Evolutionary conservation across 805 yeast species (phyloP), one percentile per base, ranked within the genome.

Genomic region (Wickerhamiella galacta): DNA sequence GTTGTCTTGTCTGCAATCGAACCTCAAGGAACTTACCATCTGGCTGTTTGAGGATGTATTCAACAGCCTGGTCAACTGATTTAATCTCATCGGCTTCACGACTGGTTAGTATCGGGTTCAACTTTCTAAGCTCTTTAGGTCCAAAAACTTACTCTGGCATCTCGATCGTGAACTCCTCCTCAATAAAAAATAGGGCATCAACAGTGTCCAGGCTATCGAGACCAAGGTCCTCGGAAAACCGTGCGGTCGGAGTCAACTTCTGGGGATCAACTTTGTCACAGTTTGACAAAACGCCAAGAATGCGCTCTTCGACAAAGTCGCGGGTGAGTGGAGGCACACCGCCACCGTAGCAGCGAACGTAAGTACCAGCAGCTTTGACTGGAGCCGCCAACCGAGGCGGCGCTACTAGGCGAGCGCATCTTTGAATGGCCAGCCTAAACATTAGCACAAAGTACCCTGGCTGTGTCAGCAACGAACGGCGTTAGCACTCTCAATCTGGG

Each of bases 101-200:
- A 59, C 51, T 49, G 29, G 36, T 33, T 33, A 33, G 35, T 33
- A 16, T 11, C 11, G 28, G 6, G 16, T 12, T 11, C n/a, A 22
- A 12, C n/a, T n/a, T n/a, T n/a, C n/a, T n/a, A n/a, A n/a, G n/a
- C n/a, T 15, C 18, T 15, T 20, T 6, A 8, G 11, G 35, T 9
- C 10, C 8, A 18, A n/a, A 23, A 16, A 24, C 36, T 22, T 21
- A 24, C 36, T 45, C 47, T 12, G 47, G 46, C 48, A 53, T 53
- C 40, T 41, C 56, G 37, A 63, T 53, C 30, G 61, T 60, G 46
- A 75, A 75, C 54, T 75, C 85, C 64, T 83, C 95, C 63, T 87
- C 98, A 49, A 90, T 73, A 37, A 92, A 93, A 60, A 87, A 93
- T 42, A 90, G 67, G 34, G 90, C 87, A 60, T 87, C 98, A 38